phyloP scores from a whole-genome alignment of 345 rosid genomes.

The Turritis glabra region DNA sequence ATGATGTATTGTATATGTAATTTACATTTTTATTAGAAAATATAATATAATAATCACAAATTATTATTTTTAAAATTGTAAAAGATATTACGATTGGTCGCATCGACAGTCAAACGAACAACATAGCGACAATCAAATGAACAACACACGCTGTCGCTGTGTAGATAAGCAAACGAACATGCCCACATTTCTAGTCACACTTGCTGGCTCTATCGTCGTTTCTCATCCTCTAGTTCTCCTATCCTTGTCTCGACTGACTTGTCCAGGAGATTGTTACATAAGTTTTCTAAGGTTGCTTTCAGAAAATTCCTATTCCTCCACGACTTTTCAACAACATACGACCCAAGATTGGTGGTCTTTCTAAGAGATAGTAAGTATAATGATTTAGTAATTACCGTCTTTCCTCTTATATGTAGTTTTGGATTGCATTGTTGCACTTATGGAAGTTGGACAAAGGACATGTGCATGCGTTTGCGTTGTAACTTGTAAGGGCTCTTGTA shows the following conservation, averaged over 20 bases:
- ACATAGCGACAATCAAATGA: too few relatives aligned
- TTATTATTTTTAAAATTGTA: too few relatives aligned
- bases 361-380: conserved; percentile 8
- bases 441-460: not conserved
- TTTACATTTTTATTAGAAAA: too few relatives aligned
- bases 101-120: too few relatives aligned
- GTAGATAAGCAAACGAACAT: too few relatives aligned
- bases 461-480: not conserved
- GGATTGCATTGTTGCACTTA: not conserved
- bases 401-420: conserved; percentile 1
- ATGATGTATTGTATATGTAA: too few relatives aligned
- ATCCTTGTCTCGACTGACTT: conserved; percentile 86
- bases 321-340: not conserved
- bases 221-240: conserved; percentile 80
- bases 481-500: conserved; percentile 3
- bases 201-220: conserved; percentile 29
- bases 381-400: not conserved
- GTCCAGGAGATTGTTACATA: conserved; percentile 77
- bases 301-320: not conserved
- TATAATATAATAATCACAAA: too few relatives aligned
- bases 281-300: too few relatives aligned
- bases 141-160: too few relatives aligned
- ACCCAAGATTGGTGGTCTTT: not conserved
- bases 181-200: conserved; percentile 13
- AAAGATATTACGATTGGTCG: too few relatives aligned